Evolutionary conservation across 2,329 filamentous ascomycete species (phyloP), one percentile per base, ranked within the genome.

Genomic region (Fusarium nelsonii): DNA sequence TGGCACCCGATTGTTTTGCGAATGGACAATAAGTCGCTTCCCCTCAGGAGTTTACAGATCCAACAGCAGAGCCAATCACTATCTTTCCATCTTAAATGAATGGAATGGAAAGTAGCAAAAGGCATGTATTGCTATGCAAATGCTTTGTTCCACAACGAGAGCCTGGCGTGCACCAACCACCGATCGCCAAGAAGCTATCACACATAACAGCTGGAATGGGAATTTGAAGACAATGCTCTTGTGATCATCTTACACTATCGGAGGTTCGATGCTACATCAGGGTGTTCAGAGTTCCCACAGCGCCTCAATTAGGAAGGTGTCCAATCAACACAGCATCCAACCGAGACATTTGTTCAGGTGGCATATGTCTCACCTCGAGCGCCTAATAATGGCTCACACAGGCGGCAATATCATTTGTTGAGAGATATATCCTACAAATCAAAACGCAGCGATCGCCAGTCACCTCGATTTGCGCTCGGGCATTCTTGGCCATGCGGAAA

Each of bases 281-380:
- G 6, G 16, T 40, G 28, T 39, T 14, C 37, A 15, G 26, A 49
- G 58, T 9, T 45, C 14, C 37, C 10, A 14, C 18, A 30, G 10
- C 10, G 39, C 12, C 50, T 58, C 12, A 6, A 50, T 58, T 45
- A 58, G 61, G 61, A 58, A 63, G 61, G 61, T 64, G 33, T 37
- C n/a, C 34, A 23, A 15, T n/a, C 37, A 44, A 49, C 54, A 36
- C 28, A 48, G 41, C 43, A 39, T 45, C 12, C 15, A 36, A 43
- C 8, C 28, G 39, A 64, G 61, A 63, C 61, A 63, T 32, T 58
- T 15, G 44, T 26, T 4, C 61, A 63, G 44, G 61, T 63, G 61
- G 61, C 33, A 36, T 4, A 63, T 62, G 59, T 62, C 59, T 62
- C 59, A 61, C 46, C 12, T 14, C 6, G 8, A 39, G n/a, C 39